Evolutionary conservation across 345 rosid genomes (phyloP).

Genomic region (Jatropha curcas): DNA sequence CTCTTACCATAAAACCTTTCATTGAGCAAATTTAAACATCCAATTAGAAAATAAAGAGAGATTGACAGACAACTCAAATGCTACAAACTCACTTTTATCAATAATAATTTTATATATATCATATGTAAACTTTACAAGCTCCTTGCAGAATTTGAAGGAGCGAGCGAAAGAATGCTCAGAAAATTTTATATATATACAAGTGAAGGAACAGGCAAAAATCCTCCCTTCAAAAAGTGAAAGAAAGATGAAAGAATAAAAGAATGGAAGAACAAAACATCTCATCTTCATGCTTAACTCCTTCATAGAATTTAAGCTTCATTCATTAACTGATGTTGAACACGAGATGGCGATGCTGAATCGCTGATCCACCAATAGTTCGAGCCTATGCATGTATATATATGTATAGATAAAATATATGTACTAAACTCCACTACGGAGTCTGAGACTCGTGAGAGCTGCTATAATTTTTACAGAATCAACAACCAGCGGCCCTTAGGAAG

Average conservation of each 20-base stretch:
- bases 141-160: background rate
- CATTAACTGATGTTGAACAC: background rate
- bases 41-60: too few relatives aligned
- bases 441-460: background rate
- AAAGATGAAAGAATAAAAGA: background rate
- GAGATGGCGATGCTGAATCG: too few relatives aligned
- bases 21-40: too few relatives aligned
- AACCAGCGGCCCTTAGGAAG: constrained; percentile 62
- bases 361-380: too few relatives aligned
- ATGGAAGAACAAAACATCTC: too few relatives aligned
- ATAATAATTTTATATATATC: too few relatives aligned
- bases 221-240: background rate
- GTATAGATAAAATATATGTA: too few relatives aligned
- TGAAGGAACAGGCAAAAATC: background rate
- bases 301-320: background rate
- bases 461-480: constrained; percentile 24
- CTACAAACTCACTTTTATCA: background rate
- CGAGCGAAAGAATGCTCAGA: background rate
- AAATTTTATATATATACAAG: background rate
- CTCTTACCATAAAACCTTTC: too few relatives aligned
- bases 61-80: background rate
- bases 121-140: background rate
- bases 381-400: too few relatives aligned
- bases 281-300: background rate
- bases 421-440: background rate